Conservation (phyloP, 345 rosid species). For the Eucalyptus marginata region DNA sequence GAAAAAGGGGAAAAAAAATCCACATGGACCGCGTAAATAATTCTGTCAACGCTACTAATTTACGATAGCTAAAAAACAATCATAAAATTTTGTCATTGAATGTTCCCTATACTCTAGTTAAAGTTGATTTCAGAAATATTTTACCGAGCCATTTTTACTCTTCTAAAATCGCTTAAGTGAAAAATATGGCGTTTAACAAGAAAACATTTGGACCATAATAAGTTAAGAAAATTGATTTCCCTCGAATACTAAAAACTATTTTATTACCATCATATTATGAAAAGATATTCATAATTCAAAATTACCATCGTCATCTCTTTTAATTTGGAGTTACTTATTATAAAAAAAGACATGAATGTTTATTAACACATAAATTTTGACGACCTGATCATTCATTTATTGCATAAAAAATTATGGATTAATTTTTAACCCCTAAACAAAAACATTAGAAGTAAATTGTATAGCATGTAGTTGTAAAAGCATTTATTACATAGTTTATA, state of each 20-base stretch:
- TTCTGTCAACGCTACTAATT: too few relatives aligned
- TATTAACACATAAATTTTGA: too few relatives aligned
- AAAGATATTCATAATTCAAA: not conserved
- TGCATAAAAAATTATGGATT: accelerated
- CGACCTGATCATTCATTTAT: accelerated
- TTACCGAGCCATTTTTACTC: not conserved
- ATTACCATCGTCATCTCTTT: not conserved
- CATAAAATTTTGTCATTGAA: not conserved
- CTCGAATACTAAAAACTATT: not conserved
- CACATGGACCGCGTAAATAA: not conserved
- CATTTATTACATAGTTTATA: too few relatives aligned
- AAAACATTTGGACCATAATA: not conserved
- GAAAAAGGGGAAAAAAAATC: not conserved
- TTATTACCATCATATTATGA: not conserved
- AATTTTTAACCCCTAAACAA: too few relatives aligned
- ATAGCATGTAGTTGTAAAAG: too few relatives aligned
- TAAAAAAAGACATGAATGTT: not conserved
- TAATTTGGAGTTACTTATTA: not conserved
- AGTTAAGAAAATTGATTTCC: not conserved
- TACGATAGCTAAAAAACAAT: not conserved
- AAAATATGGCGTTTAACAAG: not conserved
- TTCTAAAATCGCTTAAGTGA: not conserved
- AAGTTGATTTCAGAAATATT: not conserved
- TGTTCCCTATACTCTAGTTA: not conserved
- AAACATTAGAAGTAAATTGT: too few relatives aligned